phyloP scores from a whole-genome alignment of 1,139 yeast species.

The Arxiozyma heterogenica region DNA sequence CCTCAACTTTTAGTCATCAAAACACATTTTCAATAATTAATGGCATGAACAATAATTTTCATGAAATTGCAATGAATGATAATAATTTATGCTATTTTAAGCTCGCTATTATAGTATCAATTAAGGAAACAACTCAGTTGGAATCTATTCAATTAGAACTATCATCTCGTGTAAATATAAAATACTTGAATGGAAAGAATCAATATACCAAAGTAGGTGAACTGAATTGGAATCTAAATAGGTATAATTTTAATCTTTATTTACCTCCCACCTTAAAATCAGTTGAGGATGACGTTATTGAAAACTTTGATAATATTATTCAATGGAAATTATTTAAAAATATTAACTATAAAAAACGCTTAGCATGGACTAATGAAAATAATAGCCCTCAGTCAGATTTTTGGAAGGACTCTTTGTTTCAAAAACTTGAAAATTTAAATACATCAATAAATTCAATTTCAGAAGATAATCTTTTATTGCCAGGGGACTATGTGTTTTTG shows the following conservation, averaged over 20 bases:
- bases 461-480: slow-evolving; percentile 8
- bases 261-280: slow-evolving; percentile 24
- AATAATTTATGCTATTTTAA: slow-evolving; percentile 20
- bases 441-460: neutral
- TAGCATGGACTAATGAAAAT: slow-evolving; percentile 2
- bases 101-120: slow-evolving; percentile 22
- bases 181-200: slow-evolving; percentile 25
- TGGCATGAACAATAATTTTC: neutral
- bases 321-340: slow-evolving; percentile 13
- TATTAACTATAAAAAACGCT: slow-evolving; percentile 1
- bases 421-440: neutral
- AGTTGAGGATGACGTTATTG: slow-evolving; percentile 10
- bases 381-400: neutral
- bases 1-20: neutral
- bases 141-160: slow-evolving; percentile 24
- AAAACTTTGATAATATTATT: slow-evolving; percentile 9
- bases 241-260: slow-evolving; percentile 40
- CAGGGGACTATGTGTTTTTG: slow-evolving; percentile 70
- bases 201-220: slow-evolving; percentile 41
- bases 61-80: neutral
- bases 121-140: slow-evolving; percentile 21
- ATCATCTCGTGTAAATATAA: slow-evolving; percentile 28
- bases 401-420: neutral
- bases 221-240: slow-evolving; percentile 38
- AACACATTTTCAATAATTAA: neutral